Conservation (phyloP, 2,329 filamentous ascomycete genomes). For the Trichocomaceae sp. region DNA sequence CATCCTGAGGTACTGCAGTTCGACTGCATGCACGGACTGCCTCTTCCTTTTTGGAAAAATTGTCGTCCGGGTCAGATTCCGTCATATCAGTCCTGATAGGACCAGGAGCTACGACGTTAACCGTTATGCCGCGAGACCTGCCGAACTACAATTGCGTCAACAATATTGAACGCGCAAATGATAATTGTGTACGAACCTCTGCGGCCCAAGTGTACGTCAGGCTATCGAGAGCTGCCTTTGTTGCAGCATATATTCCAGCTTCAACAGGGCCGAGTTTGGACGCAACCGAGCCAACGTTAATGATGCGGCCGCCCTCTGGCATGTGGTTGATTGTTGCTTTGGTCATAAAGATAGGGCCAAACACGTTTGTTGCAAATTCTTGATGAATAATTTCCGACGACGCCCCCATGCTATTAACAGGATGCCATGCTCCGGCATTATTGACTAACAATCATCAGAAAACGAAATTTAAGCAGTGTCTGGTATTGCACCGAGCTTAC, state of each 20-base stretch:
- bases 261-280: background rate
- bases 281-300: slow-evolving; percentile 3
- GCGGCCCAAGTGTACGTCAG: background rate
- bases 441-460: background rate
- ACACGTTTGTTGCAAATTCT: background rate
- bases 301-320: slow-evolving; percentile 1
- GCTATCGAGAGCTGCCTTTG: background rate
- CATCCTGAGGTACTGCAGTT: background rate
- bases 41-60: background rate
- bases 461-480: background rate
- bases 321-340: background rate
- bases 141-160: background rate
- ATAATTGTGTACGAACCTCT: background rate
- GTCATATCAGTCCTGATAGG: slow-evolving; percentile 3
- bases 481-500: background rate
- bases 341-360: background rate
- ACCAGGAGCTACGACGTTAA: slow-evolving; percentile 1
- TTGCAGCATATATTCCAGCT: background rate
- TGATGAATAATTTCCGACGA: background rate
- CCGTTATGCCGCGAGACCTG: slow-evolving; percentile 2
- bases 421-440: background rate
- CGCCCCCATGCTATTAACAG: background rate
- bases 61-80: background rate
- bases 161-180: background rate
- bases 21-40: background rate